These are phyloP conservation scores for Ganoderma lingzhi DNA, from an alignment of 1,284 basidiomycete genomes.

Conservation along the genomic window DNA sequence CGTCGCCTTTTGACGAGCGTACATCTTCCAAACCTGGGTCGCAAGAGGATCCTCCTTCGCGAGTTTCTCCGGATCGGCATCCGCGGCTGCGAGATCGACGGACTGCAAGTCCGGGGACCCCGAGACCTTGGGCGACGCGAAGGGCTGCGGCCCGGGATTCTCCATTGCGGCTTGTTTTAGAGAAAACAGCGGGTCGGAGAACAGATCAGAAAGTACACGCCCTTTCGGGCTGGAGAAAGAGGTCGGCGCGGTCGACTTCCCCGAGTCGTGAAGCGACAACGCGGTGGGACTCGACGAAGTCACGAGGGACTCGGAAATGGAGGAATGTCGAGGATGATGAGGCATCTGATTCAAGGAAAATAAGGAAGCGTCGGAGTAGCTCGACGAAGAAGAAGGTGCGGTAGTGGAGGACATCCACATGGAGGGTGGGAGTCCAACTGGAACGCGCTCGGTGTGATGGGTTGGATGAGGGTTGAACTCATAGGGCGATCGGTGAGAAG, in stretches of 20 bases:
- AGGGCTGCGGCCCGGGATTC: slow-evolving; percentile 56
- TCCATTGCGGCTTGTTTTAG: slow-evolving; percentile 45
- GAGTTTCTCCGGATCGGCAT: slow-evolving; percentile 67
- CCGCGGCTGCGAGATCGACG: slow-evolving; percentile 46
- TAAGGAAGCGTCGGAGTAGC: slow-evolving; percentile 45
- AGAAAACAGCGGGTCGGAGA: slow-evolving; percentile 71
- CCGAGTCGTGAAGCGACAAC: slow-evolving; percentile 36
- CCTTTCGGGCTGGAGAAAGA: slow-evolving; percentile 42
- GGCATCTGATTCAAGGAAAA: slow-evolving; percentile 41
- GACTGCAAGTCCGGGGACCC: slow-evolving; percentile 72
- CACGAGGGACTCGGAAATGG: slow-evolving; percentile 35
- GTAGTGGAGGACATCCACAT: slow-evolving; percentile 83
- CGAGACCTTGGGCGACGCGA: slow-evolving; percentile 68
- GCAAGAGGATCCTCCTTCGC: slow-evolving; percentile 90
- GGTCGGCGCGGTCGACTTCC: slow-evolving; percentile 41
- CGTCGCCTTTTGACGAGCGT: slow-evolving; percentile 86
- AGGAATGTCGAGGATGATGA: slow-evolving; percentile 39
- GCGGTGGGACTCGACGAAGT: slow-evolving; percentile 42
- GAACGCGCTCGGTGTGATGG: slow-evolving; percentile 56
- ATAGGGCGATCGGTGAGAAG: slow-evolving; percentile 27
- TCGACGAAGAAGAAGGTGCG: slow-evolving; percentile 52
- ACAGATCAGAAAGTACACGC: slow-evolving; percentile 72
- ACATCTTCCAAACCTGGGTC: slow-evolving; percentile 98
- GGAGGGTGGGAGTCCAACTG: slow-evolving; percentile 69
- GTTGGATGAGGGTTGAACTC: slow-evolving; percentile 28